Percentiles rank a stretch among this genome's conserved stretches.
Evolutionary conservation across 2,329 filamentous ascomycete genomes (phyloP).

Genomic region (Gnomoniopsis sp.): DNA sequence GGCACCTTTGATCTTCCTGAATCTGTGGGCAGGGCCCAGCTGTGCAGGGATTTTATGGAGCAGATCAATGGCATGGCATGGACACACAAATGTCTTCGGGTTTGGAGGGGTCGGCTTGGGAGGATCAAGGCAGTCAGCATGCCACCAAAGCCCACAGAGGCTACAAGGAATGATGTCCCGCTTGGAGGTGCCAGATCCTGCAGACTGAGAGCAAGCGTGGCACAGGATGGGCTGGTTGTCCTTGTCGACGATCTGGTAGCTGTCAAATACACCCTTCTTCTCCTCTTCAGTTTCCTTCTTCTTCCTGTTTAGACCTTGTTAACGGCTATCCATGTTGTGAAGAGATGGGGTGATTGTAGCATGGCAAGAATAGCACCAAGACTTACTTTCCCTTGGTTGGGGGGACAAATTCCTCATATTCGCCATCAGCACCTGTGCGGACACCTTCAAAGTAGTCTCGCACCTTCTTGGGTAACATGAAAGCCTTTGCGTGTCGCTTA

Average conservation of each 20-base stretch:
- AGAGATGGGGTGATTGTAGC: background rate
- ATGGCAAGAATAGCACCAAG: background rate
- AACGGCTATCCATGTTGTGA: constrained; percentile 22
- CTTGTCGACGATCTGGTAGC: constrained; percentile 64
- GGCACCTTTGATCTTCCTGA: constrained; percentile 57
- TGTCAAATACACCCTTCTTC: constrained; percentile 53
- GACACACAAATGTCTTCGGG: constrained; percentile 81
- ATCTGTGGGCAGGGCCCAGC: constrained; percentile 58
- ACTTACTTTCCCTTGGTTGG: constrained; percentile 63
- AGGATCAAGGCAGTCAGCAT: constrained; percentile 87
- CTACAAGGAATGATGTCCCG: constrained; percentile 84
- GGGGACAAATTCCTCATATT: constrained; percentile 68
- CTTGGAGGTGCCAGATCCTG: constrained; percentile 49
- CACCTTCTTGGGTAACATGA: constrained; percentile 66
- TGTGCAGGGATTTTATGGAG: constrained; percentile 55
- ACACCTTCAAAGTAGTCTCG: constrained; percentile 79
- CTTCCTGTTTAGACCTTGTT: constrained; percentile 38
- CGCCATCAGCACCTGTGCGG: constrained; percentile 69
- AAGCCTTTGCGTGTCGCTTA: constrained; percentile 67
- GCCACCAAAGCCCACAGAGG: constrained; percentile 78
- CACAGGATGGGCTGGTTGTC: constrained; percentile 78
- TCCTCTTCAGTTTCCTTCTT: constrained; percentile 56
- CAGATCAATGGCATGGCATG: constrained; percentile 78
- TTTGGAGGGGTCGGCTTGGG: constrained; percentile 77
- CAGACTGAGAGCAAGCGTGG: constrained; percentile 67